Evolutionary conservation across 164 flowering plant genomes (phyloP).

Genomic region (Vitis labrusca): DNA sequence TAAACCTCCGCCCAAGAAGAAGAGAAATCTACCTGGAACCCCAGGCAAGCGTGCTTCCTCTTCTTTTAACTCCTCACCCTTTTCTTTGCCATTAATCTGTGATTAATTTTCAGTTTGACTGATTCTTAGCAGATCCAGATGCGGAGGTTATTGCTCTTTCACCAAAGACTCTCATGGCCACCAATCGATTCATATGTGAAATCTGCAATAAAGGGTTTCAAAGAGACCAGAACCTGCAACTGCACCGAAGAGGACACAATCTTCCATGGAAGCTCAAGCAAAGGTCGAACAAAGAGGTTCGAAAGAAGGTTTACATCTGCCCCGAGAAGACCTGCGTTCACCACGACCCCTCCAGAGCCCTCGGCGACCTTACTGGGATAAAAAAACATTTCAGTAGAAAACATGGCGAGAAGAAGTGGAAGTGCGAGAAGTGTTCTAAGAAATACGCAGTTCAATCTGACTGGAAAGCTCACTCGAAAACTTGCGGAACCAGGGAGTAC

Average conservation of each 20-base stretch:
- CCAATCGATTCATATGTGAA: conserved; percentile 61
- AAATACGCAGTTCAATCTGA: conserved; percentile 74
- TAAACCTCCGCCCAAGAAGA: conserved; percentile 39
- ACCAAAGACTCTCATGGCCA: conserved; percentile 64
- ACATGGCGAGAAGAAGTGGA: conserved; percentile 79
- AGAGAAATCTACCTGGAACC: conserved; percentile 59
- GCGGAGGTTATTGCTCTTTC: conserved; percentile 68
- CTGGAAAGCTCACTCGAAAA: conserved; percentile 72
- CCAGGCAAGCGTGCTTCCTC: conserved; percentile 36
- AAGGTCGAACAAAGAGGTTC: conserved; percentile 42
- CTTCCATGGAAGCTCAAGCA: conserved; percentile 65
- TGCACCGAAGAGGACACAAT: conserved; percentile 63
- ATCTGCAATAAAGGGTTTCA: conserved; percentile 68
- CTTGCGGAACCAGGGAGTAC: conserved; percentile 66
- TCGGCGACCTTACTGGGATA: conserved; percentile 66
- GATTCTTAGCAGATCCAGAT: conserved; percentile 52
- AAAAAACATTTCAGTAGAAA: conserved; percentile 69
- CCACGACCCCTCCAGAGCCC: conserved; percentile 56
- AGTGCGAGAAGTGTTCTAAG: conserved; percentile 67
- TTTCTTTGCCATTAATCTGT: background rate
- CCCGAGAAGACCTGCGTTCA: conserved; percentile 64
- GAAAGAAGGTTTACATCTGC: conserved; percentile 60
- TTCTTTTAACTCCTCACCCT: background rate
- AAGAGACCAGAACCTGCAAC: conserved; percentile 64
- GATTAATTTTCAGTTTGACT: background rate